phyloP scores from a whole-genome alignment of 2,329 filamentous ascomycete species.

The Huntiella moniliformis region DNA sequence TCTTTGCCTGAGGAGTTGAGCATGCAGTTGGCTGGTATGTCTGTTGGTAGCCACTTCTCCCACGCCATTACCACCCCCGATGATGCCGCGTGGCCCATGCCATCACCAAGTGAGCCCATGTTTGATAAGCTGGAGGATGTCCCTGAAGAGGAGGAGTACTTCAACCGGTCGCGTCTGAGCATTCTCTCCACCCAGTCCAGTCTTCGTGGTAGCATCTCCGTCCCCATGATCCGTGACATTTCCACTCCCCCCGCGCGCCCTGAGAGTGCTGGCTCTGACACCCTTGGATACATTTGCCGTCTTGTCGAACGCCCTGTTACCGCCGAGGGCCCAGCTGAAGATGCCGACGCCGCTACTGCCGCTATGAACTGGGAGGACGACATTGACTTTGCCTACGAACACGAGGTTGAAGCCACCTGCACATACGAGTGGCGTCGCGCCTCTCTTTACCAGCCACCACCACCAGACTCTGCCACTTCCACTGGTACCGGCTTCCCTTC shows the following conservation, averaged over 20 bases:
- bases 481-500: constrained; percentile 19
- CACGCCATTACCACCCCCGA: constrained; percentile 26
- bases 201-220: constrained; percentile 35
- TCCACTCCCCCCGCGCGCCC: constrained; percentile 25
- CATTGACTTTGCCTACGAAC: constrained; percentile 53
- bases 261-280: constrained; percentile 32
- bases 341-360: constrained; percentile 16
- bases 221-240: constrained; percentile 23
- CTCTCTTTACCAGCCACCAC: constrained; percentile 25
- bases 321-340: constrained; percentile 16
- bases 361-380: constrained; percentile 45
- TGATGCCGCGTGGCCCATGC: constrained; percentile 27
- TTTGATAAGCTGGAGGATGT: constrained; percentile 36
- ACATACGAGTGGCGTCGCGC: constrained; percentile 46
- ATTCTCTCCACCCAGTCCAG: constrained; percentile 30
- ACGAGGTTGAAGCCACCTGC: constrained; percentile 47
- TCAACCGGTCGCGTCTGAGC: constrained; percentile 25
- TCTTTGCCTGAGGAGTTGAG: constrained; percentile 26
- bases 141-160: constrained; percentile 42
- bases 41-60: constrained; percentile 20
- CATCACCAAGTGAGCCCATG: constrained; percentile 18
- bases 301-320: constrained; percentile 17
- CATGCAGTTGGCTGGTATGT: constrained; percentile 11
- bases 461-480: constrained; percentile 14
- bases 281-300: constrained; percentile 22